Evolutionary conservation across 2,329 filamentous ascomycete genomes (phyloP).

Genomic region (Fusarium sp.): DNA sequence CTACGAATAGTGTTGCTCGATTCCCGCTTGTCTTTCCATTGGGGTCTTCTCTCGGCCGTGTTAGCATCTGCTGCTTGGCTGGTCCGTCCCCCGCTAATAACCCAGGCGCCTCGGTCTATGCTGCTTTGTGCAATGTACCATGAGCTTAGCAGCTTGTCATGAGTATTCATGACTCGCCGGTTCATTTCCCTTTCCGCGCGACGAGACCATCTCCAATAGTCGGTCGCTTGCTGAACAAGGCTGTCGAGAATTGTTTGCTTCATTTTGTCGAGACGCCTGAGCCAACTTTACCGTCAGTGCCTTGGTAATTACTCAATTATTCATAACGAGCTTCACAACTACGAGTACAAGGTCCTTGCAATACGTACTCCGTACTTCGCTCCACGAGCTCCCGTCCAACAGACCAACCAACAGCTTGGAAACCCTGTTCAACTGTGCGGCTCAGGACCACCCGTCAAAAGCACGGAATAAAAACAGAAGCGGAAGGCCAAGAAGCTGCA

Average conservation of each 20-base stretch:
- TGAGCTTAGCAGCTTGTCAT: conserved; percentile 29
- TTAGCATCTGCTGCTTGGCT: conserved; percentile 29
- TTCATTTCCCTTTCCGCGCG: conserved; percentile 36
- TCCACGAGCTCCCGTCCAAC: neutral
- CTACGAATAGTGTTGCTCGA: neutral
- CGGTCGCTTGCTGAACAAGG: conserved; percentile 16
- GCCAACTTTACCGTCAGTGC: too few relatives aligned
- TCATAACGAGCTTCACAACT: conserved; percentile 9
- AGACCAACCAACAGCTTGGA: conserved; percentile 2
- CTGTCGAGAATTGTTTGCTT: conserved; percentile 9
- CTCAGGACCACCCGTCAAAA: conserved; percentile 9
- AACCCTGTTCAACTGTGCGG: conserved; percentile 1
- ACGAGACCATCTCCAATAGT: conserved; percentile 30
- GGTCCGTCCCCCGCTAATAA: conserved; percentile 31
- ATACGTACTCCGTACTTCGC: neutral
- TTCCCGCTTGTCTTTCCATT: neutral
- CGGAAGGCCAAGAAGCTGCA: conserved; percentile 1
- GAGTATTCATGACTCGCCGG: conserved; percentile 35
- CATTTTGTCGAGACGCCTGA: neutral
- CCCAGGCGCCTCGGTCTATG: conserved; percentile 15
- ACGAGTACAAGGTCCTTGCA: neutral
- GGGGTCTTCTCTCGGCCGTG: conserved; percentile 6
- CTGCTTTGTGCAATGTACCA: conserved; percentile 27
- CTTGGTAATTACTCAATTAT: neutral
- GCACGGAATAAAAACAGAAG: neutral